Evolutionary conservation across 2,329 filamentous ascomycete species (phyloP), one percentile per base, ranked within the genome.

Genomic region (Fusarium nurragi): DNA sequence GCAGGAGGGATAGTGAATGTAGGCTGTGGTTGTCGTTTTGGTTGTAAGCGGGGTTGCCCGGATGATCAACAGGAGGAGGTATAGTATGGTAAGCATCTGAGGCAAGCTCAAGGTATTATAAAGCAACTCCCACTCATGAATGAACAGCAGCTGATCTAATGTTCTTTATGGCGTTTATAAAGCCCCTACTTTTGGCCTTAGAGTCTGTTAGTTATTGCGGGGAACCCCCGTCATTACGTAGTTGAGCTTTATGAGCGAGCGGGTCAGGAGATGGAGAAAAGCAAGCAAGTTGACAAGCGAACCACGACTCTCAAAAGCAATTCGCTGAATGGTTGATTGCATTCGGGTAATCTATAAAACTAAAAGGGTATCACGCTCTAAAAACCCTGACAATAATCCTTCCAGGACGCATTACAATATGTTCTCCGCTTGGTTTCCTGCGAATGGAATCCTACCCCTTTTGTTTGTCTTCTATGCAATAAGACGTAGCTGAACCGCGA

Each of bases 341-440:
- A 41, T 39, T 22, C 50, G 37, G 16, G 62, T 67, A 65, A 64
- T 55, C 36, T 59, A 40, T 51, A 28, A 58, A 38, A 56, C 36
- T 55, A 49, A 62, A 63, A 65, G 65, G 72, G 71, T 72, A 74
- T 75, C 71, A 67, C 63, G 62, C 63, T 73, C 68, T 71, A 72
- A 67, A 54, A 61, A 52, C 63, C 61, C 71, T 67, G 45, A 36
- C 49, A 53, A 43, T 49, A 60, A 52, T 44, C 41, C 45, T 51
- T 57, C 41, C 45, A 44, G 41, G 61, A 67, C 47, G 40, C 36
- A 60, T 58, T 49, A 56, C 50, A 41, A 30, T 23, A 55, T 22
- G 28, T 26, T 39, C 30, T 43, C 26, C 28, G 22, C 21, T 39
- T 11, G 16, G 16, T 11, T 34, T 30, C 21, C 21, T 23, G 25